Conservation (phyloP, 208 protist species). For the Wallacemonas sp. region DNA sequence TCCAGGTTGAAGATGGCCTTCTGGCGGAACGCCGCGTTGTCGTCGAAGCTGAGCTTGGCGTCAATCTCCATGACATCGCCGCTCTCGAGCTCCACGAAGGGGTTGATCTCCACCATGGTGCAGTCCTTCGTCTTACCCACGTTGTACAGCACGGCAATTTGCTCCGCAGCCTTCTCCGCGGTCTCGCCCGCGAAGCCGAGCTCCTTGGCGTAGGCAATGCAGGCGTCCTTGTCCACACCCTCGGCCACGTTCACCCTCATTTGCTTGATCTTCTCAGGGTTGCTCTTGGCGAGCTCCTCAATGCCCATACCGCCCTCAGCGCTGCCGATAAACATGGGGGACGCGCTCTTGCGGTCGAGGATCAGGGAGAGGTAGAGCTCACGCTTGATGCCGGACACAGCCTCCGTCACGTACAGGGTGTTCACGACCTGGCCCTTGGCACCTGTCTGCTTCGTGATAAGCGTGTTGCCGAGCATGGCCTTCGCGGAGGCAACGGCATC, state of each 20-base stretch:
- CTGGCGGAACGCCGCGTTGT: constrained; percentile 98
- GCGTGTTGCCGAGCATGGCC: constrained; percentile 97
- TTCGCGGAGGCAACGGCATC: constrained; percentile 88
- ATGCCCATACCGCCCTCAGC: constrained; percentile 98
- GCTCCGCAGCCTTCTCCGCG: constrained; percentile 79
- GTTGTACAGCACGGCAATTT: constrained; percentile 97
- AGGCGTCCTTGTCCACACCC: constrained; percentile 89
- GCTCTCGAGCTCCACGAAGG: constrained; percentile 95
- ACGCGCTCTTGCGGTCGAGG: constrained; percentile 93
- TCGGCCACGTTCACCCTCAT: constrained; percentile 93
- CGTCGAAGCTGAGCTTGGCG: constrained; percentile 99
- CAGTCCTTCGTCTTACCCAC: constrained; percentile 96
- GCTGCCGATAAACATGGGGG: constrained; percentile 93
- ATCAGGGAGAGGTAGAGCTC: constrained; percentile 99
- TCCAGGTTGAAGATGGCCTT: constrained; percentile 94
- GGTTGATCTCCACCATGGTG: constrained; percentile 99
- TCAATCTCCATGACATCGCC: constrained; percentile 97
- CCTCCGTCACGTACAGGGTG: constrained; percentile 92
- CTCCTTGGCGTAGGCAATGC: constrained; percentile 76
- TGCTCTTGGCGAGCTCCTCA: constrained; percentile 95
- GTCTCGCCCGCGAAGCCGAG: constrained; percentile 89
- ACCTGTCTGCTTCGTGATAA: constrained; percentile 99
- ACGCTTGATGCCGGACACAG: constrained; percentile 86
- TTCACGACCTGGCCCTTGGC: constrained; percentile 91
- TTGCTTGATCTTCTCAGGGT: constrained; percentile 96